These are phyloP conservation scores for Asterionellopsis glacialis DNA, from an alignment of 108 stramenopile species.

Conservation along the genomic window DNA sequence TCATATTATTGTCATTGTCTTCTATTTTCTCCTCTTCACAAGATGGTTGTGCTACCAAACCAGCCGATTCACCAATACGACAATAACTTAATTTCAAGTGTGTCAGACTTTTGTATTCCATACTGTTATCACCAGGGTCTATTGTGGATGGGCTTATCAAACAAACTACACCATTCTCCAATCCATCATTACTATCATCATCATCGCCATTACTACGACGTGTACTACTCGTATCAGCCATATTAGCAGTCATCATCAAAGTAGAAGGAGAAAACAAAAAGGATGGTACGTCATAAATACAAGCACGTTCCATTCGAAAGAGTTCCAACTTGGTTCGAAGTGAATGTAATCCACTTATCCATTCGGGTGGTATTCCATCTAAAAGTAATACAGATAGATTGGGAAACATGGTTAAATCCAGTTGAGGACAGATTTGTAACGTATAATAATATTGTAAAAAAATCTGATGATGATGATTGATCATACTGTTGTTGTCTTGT, in stretches of 20 bases:
- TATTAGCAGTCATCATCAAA: too few species aligned
- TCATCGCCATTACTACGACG: too few species aligned
- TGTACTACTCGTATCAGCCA: too few species aligned
- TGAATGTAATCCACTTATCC: constrained; percentile 45
- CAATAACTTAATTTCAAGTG: constrained; percentile 58
- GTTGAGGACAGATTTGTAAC: constrained; percentile 35
- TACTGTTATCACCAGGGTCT: not conserved
- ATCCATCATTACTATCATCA: not conserved
- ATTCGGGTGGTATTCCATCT: constrained; percentile 63
- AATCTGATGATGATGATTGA: constrained; percentile 1
- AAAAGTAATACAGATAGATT: constrained; percentile 53
- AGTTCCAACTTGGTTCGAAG: constrained; percentile 44
- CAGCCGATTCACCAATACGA: constrained; percentile 52
- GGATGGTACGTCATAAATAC: constrained; percentile 43
- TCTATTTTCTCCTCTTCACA: too few species aligned
- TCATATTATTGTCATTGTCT: constrained; percentile 14
- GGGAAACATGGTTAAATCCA: constrained; percentile 70
- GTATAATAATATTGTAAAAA: constrained; percentile 33
- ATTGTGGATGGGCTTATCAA: too few species aligned
- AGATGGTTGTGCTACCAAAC: constrained; percentile 34
- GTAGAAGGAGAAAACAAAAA: constrained; percentile 35
- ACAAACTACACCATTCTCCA: too few species aligned
- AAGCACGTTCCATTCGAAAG: constrained; percentile 52
- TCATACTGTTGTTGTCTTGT: constrained; percentile 12
- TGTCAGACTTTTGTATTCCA: constrained; percentile 31